Conservation (phyloP, 192 early-diverging fungal species). For the Mortierella claussenii region DNA sequence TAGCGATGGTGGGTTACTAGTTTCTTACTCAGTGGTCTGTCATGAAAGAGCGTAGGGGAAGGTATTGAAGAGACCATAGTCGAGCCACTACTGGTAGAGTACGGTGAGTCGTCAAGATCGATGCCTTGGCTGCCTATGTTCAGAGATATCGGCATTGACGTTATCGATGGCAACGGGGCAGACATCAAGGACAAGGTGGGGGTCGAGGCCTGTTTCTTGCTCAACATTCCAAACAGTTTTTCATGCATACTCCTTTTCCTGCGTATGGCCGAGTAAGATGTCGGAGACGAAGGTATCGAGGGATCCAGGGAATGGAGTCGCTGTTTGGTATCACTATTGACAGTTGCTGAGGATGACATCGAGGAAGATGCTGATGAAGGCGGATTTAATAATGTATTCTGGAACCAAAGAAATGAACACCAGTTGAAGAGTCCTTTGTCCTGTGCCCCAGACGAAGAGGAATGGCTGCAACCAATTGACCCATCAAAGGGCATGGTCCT, state of each 20-base stretch:
- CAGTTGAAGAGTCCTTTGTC: too few species aligned
- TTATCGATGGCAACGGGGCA: not conserved
- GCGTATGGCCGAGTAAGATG: not conserved
- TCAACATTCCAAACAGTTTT: not conserved
- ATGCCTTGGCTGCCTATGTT: not conserved
- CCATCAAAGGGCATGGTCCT: too few species aligned
- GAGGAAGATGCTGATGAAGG: not conserved
- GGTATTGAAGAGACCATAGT: not conserved
- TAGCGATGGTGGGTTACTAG: not conserved
- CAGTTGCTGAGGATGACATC: too few species aligned
- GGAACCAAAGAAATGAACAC: not conserved
- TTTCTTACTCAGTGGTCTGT: not conserved
- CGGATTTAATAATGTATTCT: not conserved
- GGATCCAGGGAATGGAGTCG: not conserved
- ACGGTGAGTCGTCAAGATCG: too few species aligned
- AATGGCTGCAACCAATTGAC: not conserved
- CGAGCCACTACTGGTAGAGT: not conserved
- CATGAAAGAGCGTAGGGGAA: not conserved
- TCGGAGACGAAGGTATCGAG: not conserved
- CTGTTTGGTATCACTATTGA: not conserved
- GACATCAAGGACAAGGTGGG: not conserved
- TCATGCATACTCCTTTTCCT: slow-evolving; percentile 7
- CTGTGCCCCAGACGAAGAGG: not conserved
- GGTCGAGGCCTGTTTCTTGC: not conserved
- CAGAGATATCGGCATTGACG: not conserved